These are phyloP conservation scores for Quaeritorhiza haematococci DNA, from an alignment of 371 early-diverging fungal genomes.

Conservation along the genomic window DNA sequence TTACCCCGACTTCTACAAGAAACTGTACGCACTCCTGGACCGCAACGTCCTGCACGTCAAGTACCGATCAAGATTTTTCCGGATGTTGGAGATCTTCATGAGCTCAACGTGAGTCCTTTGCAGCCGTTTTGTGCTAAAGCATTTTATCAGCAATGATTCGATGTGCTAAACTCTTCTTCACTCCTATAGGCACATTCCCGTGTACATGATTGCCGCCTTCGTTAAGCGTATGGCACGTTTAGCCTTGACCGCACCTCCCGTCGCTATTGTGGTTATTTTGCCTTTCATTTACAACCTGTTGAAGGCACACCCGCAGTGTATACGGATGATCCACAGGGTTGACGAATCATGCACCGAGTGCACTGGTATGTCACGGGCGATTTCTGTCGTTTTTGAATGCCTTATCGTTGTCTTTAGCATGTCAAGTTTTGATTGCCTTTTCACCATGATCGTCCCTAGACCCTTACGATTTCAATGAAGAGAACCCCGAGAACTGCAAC, in stretches of 20 bases:
- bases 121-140: background rate
- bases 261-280: slow-evolving; percentile 72
- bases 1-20: slow-evolving; percentile 92
- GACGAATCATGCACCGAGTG: no score
- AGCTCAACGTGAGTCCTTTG: slow-evolving; percentile 67
- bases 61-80: slow-evolving; percentile 88
- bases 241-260: slow-evolving; percentile 76
- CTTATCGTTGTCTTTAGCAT: no score
- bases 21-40: slow-evolving; percentile 85
- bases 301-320: slow-evolving; percentile 82
- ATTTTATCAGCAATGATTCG: no score
- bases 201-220: slow-evolving; percentile 84
- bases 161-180: background rate
- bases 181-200: slow-evolving; percentile 68
- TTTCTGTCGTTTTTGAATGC: no score
- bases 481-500: slow-evolving; percentile 70
- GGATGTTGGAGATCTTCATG: slow-evolving; percentile 80
- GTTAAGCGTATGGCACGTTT: slow-evolving; percentile 85
- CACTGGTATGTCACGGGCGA: no score
- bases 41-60: slow-evolving; percentile 82
- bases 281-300: slow-evolving; percentile 88
- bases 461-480: slow-evolving; percentile 58
- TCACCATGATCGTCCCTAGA: slow-evolving; percentile 40
- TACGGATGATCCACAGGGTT: slow-evolving; percentile 73
- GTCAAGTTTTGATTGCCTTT: no score